These are phyloP conservation scores for Gossypium thurberi DNA, from an alignment of 345 rosid species.

Conservation along the genomic window DNA sequence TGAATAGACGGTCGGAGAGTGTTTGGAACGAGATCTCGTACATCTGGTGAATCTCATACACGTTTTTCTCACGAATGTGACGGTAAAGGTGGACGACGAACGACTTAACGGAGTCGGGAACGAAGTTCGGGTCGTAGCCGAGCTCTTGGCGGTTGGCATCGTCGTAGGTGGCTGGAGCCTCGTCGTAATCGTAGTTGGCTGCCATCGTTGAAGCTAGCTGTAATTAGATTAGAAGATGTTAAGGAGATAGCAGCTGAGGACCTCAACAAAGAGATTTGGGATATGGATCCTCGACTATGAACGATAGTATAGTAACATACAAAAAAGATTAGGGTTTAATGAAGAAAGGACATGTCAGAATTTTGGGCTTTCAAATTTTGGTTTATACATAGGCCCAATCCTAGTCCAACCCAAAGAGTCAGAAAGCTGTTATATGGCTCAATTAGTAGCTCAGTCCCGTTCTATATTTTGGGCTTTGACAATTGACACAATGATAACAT, in stretches of 20 bases:
- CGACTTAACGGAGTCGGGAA: constrained; percentile 89
- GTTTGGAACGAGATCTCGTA: constrained; percentile 93
- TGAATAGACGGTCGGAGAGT: constrained; percentile 77
- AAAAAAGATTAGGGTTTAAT: constrained; percentile 31
- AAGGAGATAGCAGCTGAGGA: not conserved
- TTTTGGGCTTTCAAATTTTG: not conserved
- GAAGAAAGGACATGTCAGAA: not conserved
- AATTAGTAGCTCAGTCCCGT: not conserved
- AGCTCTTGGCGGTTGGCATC: constrained; percentile 37
- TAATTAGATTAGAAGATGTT: not conserved
- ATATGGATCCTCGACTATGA: not conserved
- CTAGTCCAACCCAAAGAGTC: not conserved
- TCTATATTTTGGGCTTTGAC: not conserved
- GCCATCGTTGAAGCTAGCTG: constrained; percentile 40
- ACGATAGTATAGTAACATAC: not conserved
- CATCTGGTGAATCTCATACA: constrained; percentile 99
- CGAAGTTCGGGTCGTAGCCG: constrained; percentile 80
- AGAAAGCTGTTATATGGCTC: not conserved
- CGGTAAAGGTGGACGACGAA: constrained; percentile 94
- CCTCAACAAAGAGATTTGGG: not conserved
- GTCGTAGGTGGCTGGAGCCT: constrained; percentile 32
- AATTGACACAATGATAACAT: not conserved
- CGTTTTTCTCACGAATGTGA: constrained; percentile 93
- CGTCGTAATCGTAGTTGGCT: constrained; percentile 46
- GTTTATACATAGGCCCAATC: not conserved